Base-by-base conservation (phyloP, 2,329 filamentous ascomycete species). In the Pseudogymnoascus sp. region DNA sequence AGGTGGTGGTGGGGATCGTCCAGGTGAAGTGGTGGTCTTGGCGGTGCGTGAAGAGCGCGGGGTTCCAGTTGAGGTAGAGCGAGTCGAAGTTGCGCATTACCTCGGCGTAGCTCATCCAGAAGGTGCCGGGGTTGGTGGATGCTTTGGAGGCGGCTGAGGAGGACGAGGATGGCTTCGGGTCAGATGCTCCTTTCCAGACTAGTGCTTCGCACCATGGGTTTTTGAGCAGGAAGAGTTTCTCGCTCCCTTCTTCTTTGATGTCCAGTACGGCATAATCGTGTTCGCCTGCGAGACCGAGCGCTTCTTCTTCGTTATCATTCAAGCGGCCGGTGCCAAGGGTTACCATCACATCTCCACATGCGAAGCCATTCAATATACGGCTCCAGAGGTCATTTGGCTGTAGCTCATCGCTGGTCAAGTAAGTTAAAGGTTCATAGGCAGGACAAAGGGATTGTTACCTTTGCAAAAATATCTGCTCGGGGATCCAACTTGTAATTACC, bases 21-120 rank as follows among this genome's bases (percentile, higher is more conserved):
- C 94, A 99, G 2, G 81, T 80, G 70, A 97, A 96, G 74, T 99
- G 94, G 61, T 92, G 85, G 68, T 99, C 92, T 72, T 96, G 87
- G 7, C 92, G 86, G 70, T 89, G 77, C 1, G 78, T 78, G 74
- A 99, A 99, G 0, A 96, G 78, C 0, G 83, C 81, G 0, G 94
- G 92, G 66, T 96, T 97, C 94, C 94, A 99, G 74, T 97, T 99
- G 60, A 99, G 79, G 73, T 97, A 99, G 67, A 99, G 84, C 16
- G 92, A 96, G 72, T 97, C 92, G 65, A 97, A 99, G 70, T 96
- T 87, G 69, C 96, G 92, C 36, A 90, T 83, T 3, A 97, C 86
- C 65, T 92, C 89, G 67, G 96, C 89, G 28, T 94, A 85, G 22
- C 87, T 86, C 75, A 97, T 95, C 93, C 94, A 97, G 70, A 96